Evolutionary conservation across 2,329 filamentous ascomycete species (phyloP).

Genomic region (Fonsecaea multimorphosa): DNA sequence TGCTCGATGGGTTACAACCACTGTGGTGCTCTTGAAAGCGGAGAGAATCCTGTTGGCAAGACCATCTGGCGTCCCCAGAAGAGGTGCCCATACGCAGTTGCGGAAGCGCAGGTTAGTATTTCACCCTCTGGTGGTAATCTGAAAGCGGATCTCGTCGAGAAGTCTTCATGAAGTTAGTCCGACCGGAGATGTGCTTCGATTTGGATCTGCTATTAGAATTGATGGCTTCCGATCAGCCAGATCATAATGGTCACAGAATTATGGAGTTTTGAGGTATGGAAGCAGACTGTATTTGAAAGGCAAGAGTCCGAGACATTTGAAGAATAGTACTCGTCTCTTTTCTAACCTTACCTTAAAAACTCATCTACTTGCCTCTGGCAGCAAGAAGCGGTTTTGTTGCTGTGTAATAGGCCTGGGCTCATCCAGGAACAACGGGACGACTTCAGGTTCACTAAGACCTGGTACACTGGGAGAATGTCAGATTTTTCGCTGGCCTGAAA

Average conservation of each 20-base stretch:
- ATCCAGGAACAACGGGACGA: neutral
- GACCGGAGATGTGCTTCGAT: neutral
- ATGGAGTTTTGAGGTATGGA: too few relatives aligned
- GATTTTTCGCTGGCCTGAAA: neutral
- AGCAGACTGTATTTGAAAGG: neutral
- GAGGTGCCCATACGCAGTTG: neutral
- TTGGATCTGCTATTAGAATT: neutral
- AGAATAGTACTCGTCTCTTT: neutral
- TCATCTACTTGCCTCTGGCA: neutral
- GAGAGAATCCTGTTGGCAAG: neutral
- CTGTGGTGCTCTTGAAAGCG: neutral
- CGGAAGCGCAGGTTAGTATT: neutral
- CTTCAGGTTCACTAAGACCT: too few relatives aligned
- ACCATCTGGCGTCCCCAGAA: neutral
- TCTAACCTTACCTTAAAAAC: neutral
- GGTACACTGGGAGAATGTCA: too few relatives aligned
- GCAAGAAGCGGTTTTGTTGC: too few relatives aligned
- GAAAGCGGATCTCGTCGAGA: neutral
- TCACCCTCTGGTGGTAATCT: too few relatives aligned
- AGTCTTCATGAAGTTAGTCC: neutral
- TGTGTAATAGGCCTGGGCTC: neutral
- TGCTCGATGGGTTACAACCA: neutral
- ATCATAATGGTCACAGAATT: too few relatives aligned
- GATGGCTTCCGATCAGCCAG: too few relatives aligned
- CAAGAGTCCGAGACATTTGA: neutral